Percentiles rank a stretch among this genome's conserved stretches.
These are phyloP conservation scores for Tetrastigma voinierianum DNA, from an alignment of 164 flowering plant genomes.

Conservation along the genomic window DNA sequence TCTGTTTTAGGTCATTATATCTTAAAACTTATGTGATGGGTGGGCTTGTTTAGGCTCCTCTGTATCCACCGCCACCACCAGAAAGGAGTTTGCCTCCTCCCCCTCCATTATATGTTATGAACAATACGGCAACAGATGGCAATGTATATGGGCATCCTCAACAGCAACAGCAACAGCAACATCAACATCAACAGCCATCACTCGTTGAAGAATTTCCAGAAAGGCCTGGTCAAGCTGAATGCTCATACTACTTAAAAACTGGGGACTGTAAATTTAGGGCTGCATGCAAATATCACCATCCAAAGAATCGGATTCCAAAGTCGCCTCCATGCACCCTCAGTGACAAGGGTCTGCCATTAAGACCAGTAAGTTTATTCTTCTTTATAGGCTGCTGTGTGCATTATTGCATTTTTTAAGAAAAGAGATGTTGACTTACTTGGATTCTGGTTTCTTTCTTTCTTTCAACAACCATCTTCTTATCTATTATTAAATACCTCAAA, in stretches of 20 bases:
- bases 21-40: constrained; percentile 6
- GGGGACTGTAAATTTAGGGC: constrained; percentile 88
- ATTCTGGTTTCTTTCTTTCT: background rate
- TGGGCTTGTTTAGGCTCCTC: constrained; percentile 47
- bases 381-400: too few species aligned
- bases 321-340: constrained; percentile 42
- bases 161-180: constrained; percentile 26
- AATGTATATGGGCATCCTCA: constrained; percentile 34
- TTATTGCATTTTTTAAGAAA: background rate
- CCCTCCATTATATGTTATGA: constrained; percentile 37
- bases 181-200: constrained; percentile 18
- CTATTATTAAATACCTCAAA: background rate
- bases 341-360: constrained; percentile 80
- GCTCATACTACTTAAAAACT: constrained; percentile 69
- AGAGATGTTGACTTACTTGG: background rate
- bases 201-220: constrained; percentile 73
- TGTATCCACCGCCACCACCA: constrained; percentile 31
- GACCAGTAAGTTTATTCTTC: constrained; percentile 70
- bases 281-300: constrained; percentile 87
- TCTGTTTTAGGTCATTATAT: too few species aligned
- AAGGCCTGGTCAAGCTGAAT: constrained; percentile 86
- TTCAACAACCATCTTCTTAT: background rate
- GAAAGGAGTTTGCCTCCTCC: constrained; percentile 43
- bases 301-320: constrained; percentile 47
- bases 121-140: constrained; percentile 28